Percentiles rank a stretch among this genome's conserved stretches.
Conservation (phyloP, 495 filamentous ascomycete genomes). For the Gamarada debralockiae region DNA sequence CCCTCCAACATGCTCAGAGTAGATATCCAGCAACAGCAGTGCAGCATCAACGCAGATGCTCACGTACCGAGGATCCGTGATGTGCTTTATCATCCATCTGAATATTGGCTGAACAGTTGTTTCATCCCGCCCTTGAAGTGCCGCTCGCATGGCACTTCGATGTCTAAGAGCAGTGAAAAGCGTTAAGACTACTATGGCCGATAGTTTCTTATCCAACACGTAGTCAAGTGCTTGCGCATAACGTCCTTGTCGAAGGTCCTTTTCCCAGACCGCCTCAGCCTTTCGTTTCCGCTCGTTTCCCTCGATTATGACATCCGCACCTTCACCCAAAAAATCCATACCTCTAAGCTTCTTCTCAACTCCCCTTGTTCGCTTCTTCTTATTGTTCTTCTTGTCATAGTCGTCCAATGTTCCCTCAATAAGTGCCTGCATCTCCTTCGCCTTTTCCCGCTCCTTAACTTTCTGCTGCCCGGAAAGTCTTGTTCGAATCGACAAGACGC, state of each 20-base stretch:
- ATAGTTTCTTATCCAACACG: conserved; percentile 55
- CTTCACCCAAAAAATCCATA: conserved; percentile 80
- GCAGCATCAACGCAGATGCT: conserved; percentile 73
- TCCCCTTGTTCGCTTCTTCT: conserved; percentile 63
- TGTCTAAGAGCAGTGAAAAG: conserved; percentile 80
- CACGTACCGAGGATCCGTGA: conserved; percentile 75
- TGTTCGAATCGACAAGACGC: conserved; percentile 82
- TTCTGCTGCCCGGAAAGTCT: conserved; percentile 68
- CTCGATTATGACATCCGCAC: conserved; percentile 81
- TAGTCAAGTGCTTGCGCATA: conserved; percentile 76
- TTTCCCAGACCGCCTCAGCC: conserved; percentile 73
- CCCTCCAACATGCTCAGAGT: conserved; percentile 73
- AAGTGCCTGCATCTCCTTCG: conserved; percentile 82
- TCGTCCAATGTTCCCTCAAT: conserved; percentile 69
- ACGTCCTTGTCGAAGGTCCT: conserved; percentile 69
- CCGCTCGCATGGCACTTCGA: conserved; percentile 78
- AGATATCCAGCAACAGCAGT: conserved; percentile 79
- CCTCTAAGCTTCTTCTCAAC: conserved; percentile 68
- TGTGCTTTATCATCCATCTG: conserved; percentile 74
- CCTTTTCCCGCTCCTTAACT: conserved; percentile 67
- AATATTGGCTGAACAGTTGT: conserved; percentile 74
- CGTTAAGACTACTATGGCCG: conserved; percentile 62
- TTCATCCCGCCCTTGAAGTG: conserved; percentile 81
- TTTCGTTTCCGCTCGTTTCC: conserved; percentile 57
- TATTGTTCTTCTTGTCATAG: conserved; percentile 58